Evolutionary conservation across 1,284 basidiomycete genomes (phyloP).

Genomic region (Ustilago tritici): DNA sequence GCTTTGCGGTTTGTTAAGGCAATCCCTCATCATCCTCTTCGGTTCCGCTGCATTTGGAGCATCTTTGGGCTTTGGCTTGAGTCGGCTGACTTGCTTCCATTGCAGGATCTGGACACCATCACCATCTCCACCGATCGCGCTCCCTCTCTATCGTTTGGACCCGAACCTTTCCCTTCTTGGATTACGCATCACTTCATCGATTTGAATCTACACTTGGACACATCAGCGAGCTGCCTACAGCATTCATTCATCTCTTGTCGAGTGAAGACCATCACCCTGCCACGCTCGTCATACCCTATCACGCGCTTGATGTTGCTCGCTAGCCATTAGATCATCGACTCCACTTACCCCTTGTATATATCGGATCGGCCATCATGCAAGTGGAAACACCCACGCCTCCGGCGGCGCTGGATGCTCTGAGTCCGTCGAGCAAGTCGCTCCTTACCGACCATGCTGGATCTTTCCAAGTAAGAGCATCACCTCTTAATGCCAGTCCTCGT

Average conservation of each 20-base stretch:
- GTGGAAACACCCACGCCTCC: constrained; percentile 10
- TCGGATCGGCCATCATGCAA: constrained; percentile 14
- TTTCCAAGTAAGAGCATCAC: constrained; percentile 9
- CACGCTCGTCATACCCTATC: background rate
- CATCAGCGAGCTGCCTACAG: too few species aligned
- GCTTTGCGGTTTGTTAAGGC: constrained; percentile 11
- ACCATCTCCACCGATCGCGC: background rate
- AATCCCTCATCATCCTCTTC: constrained; percentile 2
- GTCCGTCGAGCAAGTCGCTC: constrained; percentile 1
- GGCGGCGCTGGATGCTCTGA: background rate
- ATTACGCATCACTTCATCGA: background rate
- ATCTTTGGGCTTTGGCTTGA: constrained; percentile 10
- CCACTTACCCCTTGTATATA: background rate
- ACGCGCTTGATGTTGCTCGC: background rate
- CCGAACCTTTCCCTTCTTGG: background rate
- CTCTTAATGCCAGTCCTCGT: constrained; percentile 13
- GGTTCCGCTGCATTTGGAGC: constrained; percentile 13
- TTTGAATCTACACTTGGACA: background rate
- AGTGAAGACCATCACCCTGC: background rate
- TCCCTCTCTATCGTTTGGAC: background rate
- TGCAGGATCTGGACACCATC: background rate
- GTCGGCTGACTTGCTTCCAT: constrained; percentile 23
- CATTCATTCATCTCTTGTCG: background rate
- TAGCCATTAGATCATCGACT: background rate
- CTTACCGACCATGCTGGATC: background rate